These are phyloP conservation scores for Lantana camara DNA, from an alignment of 257 asterid species.

Conservation along the genomic window DNA sequence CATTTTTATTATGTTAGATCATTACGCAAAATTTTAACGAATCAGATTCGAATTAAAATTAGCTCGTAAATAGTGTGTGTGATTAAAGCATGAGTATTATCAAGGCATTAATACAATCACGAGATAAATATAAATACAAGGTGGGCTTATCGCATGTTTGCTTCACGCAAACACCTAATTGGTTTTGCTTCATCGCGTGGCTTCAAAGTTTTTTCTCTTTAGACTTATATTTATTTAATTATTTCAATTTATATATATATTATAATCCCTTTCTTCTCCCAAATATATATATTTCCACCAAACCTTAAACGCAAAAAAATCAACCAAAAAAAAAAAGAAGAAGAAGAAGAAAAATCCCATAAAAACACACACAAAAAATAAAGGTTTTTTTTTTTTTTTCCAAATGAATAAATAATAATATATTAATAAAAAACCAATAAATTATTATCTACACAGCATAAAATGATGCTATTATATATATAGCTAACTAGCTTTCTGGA, in stretches of 20 bases:
- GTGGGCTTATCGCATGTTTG: conserved; percentile 72
- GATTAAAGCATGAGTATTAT: conserved; percentile 41
- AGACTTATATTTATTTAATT: conserved; percentile 37
- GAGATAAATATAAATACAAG: conserved; percentile 57
- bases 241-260: conserved; percentile 33
- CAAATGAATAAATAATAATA: not conserved
- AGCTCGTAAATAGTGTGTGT: too few species aligned
- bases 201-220: conserved; percentile 66
- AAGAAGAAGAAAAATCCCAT: not conserved
- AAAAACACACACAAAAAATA: not conserved
- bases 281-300: conserved; percentile 27
- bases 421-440: not conserved
- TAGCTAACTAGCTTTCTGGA: conserved; percentile 4
- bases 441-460: too few species aligned
- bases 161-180: conserved; percentile 82
- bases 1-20: too few species aligned
- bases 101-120: conserved; percentile 41
- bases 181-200: conserved; percentile 78
- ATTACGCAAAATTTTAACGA: too few species aligned
- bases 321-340: not conserved
- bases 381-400: not conserved
- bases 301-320: conserved; percentile 44
- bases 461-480: not conserved
- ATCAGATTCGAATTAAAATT: too few species aligned
- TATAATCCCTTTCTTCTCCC: conserved; percentile 31